A percentile compares a stretch with the other conserved stretches of the same genome.
Conservation (phyloP, 2,329 filamentous ascomycete genomes). For the Huntiella savannae region DNA sequence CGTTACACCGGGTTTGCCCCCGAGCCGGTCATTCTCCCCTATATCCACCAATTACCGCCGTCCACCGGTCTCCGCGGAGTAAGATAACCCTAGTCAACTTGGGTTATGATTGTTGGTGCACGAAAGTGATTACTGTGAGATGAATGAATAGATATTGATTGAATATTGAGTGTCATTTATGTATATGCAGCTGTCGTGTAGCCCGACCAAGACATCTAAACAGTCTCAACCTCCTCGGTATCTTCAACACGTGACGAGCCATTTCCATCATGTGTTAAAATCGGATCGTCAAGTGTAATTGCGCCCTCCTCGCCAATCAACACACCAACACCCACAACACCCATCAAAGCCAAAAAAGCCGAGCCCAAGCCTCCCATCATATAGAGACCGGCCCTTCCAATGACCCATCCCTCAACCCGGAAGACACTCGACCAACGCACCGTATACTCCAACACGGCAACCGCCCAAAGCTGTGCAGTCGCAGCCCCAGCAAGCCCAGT, state of each 20-base stretch:
- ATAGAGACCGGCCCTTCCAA: slow-evolving; percentile 7
- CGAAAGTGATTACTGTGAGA: no score
- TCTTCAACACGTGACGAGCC: not conserved
- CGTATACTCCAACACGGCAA: slow-evolving; percentile 51
- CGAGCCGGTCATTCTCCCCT: no score
- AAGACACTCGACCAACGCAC: slow-evolving; percentile 18
- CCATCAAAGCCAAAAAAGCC: slow-evolving; percentile 5
- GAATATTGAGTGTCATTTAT: not conserved
- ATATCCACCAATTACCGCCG: no score
- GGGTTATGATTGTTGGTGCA: no score
- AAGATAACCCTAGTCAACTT: no score
- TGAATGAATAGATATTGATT: not conserved
- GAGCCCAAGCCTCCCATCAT: slow-evolving; percentile 7
- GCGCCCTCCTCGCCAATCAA: slow-evolving; percentile 3
- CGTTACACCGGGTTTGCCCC: no score
- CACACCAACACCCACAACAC: slow-evolving; percentile 1
- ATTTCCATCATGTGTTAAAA: slow-evolving; percentile 1
- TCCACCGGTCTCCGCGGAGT: no score
- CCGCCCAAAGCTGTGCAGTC: slow-evolving; percentile 20
- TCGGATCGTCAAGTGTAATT: slow-evolving; percentile 7
- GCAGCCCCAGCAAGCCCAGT: slow-evolving; percentile 33
- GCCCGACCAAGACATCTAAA: not conserved
- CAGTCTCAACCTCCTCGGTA: not conserved
- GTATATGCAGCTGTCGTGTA: not conserved
- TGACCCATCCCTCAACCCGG: slow-evolving; percentile 5